Base-by-base conservation (phyloP, 805 yeast species). In the Ogataea zsoltii region DNA sequence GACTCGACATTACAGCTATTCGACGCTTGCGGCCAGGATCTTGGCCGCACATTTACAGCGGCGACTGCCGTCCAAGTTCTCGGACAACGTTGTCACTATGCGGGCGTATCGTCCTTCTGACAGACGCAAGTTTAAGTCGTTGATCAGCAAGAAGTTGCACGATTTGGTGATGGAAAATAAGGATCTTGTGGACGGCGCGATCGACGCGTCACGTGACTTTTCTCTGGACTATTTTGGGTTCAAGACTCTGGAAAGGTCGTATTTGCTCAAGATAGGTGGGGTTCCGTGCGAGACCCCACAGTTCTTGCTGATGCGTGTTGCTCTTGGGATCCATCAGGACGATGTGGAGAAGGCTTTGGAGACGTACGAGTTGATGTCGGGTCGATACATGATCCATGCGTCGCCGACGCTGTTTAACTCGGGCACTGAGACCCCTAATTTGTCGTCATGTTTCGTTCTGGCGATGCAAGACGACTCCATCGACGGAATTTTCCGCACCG, bases 321-420 rank as follows among this genome's bases (percentile, higher is more conserved):
- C 97, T 14, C 69, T 92, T 15, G 97, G 97, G 33, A 88, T 92
- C 44, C 97, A 92, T 61, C 87, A 85, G 32, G 68, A 69, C 36
- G 78, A 87, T 61, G 67, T 88, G 17, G 76, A 75, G 33, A 70
- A 72, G 14, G 96, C 80, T 3, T 58, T 83, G 11, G 96, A 91
- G 66, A 89, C 97, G 11, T 92, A 91, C 67, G 77, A 86, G 54
- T 69, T 85, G 58, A 91, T 92, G 97, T 88, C 96, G 4, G 71
- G 75, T 58, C 86, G 85, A 65, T 87, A 82, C 63, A 89, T 92
- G 70, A 88, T 91, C 39, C 98, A 92, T 63, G 97, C 96, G 3
- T 88, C 97, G 7, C 98, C 99, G 10, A 92, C 99, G 1, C 71
- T 92, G 48, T 92, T 87, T 76, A 91, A 91, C 59, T 88, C 97